These are phyloP conservation scores for Leccinellum albellum DNA, from an alignment of 768 basidiomycete genomes.

Conservation along the genomic window DNA sequence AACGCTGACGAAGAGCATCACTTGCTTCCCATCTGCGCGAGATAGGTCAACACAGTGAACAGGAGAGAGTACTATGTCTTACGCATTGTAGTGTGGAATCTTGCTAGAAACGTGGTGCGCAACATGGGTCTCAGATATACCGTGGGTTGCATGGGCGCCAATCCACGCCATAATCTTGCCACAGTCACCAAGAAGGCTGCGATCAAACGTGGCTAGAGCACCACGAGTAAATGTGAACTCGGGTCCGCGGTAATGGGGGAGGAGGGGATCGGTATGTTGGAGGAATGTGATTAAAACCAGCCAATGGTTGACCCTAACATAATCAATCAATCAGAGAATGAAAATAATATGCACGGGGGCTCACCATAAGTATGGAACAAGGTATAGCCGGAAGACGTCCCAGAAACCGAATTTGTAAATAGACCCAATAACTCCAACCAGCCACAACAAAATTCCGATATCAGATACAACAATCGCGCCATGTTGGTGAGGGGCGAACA, in stretches of 20 bases:
- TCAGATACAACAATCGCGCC: conserved; percentile 78
- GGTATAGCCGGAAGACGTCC: conserved; percentile 74
- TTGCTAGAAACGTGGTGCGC: conserved; percentile 90
- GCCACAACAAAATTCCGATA: conserved; percentile 74
- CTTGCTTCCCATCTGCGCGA: conserved; percentile 80
- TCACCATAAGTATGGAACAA: conserved; percentile 85
- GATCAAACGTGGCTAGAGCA: conserved; percentile 88
- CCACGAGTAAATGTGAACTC: conserved; percentile 94
- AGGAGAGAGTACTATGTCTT: conserved; percentile 15
- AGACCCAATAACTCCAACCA: conserved; percentile 53
- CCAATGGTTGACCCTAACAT: conserved; percentile 82
- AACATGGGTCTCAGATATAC: conserved; percentile 93
- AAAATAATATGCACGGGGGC: background rate
- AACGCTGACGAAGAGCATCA: conserved; percentile 73
- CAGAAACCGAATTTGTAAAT: conserved; percentile 61
- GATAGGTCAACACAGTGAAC: background rate
- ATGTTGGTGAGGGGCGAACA: conserved; percentile 83
- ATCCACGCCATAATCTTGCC: conserved; percentile 82
- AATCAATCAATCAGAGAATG: background rate
- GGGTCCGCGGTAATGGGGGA: conserved; percentile 88
- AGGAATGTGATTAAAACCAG: conserved; percentile 95
- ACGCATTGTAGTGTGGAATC: conserved; percentile 93
- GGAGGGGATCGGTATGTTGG: conserved; percentile 93
- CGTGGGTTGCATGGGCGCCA: conserved; percentile 81
- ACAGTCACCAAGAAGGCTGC: conserved; percentile 71